These are phyloP conservation scores for Cucurbita argyrosperma DNA, from an alignment of 306 rosid genomes.

Conservation along the genomic window DNA sequence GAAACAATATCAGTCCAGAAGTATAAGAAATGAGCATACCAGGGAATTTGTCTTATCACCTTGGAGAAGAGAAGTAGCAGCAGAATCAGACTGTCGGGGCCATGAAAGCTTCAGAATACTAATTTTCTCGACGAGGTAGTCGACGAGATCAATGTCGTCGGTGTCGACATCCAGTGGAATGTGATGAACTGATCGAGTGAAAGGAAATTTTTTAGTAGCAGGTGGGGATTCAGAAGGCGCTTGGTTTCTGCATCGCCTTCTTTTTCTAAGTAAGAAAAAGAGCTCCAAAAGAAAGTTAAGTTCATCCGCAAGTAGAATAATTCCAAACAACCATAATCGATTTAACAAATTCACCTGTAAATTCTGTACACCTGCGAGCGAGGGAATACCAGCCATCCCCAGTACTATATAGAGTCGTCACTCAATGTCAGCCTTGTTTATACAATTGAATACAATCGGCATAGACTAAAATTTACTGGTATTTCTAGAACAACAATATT, in stretches of 20 bases:
- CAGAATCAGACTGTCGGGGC: too few species aligned
- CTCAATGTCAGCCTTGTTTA: not conserved
- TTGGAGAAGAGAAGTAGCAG: too few species aligned
- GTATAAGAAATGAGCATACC: too few species aligned
- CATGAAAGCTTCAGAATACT: too few species aligned
- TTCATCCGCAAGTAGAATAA: too few species aligned
- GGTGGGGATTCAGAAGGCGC: conserved; percentile 36
- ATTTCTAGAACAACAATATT: not conserved
- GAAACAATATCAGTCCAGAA: too few species aligned
- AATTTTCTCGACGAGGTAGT: conserved; percentile 51
- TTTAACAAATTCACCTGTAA: conserved; percentile 15
- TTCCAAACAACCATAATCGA: conserved; percentile 10
- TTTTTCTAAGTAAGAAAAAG: not conserved
- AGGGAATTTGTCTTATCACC: too few species aligned
- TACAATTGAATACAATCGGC: conserved; percentile 1
- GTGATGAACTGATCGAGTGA: conserved; percentile 46
- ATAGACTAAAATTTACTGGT: not conserved
- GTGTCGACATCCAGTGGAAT: conserved; percentile 78
- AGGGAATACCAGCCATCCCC: conserved; percentile 4
- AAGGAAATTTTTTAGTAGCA: conserved; percentile 43
- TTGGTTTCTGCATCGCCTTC: not conserved
- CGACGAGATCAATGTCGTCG: conserved; percentile 46
- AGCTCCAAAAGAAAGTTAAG: too few species aligned
- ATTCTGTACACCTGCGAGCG: conserved; percentile 36
- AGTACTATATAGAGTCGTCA: not conserved